Evolutionary conservation across 73 alveolate genomes (phyloP), one percentile per base, ranked within the genome.

Genomic region (Tetrahymena borealis): DNA sequence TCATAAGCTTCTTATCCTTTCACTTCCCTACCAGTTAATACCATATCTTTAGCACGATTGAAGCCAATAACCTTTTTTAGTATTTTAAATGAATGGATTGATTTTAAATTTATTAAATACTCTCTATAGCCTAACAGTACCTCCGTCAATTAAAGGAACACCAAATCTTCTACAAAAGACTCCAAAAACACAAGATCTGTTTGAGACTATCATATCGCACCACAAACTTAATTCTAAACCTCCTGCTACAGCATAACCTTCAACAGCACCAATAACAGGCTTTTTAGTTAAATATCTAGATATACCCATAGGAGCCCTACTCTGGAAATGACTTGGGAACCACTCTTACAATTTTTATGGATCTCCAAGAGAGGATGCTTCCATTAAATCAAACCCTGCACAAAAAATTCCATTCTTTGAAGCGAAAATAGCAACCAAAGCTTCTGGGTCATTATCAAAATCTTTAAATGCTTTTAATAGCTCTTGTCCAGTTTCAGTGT

Each of bases 221-320:
- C 91, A 79, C 24, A 36, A 79, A 39, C 91, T 38, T 39, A 79
- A 79, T 39, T 79, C 91, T 24, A 79, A 36, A 24, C 91, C 91
- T 79, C 91, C 91, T 79, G 91, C 91, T 20, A 79, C 91, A 18
- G 91, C 91, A 79, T 24, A 79, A 7, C 91, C 91, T n/a, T 79
- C 91, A n/a, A 79, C 78, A 16, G 91, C 2, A 3, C 78, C 91
- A 31, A 79, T 24, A 5, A 79, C 91, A 5, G 91, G 91, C 78
- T 79, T 79, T 18, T 36, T 79, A 13, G 77, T 38, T 2, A 79
- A 32, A 36, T 38, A 38, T 18, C 91, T 36, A 2, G 91, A 79
- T 6, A 39, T 18, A 24, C 91, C 91, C 91, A 79, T 79, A n/a
- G 91, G 91, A 8, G 85, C 85, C 31, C 10, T 60, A 28, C 85